Evolutionary conservation across 257 asterid species (phyloP).

Genomic region (Nicotiana sylvestris): DNA sequence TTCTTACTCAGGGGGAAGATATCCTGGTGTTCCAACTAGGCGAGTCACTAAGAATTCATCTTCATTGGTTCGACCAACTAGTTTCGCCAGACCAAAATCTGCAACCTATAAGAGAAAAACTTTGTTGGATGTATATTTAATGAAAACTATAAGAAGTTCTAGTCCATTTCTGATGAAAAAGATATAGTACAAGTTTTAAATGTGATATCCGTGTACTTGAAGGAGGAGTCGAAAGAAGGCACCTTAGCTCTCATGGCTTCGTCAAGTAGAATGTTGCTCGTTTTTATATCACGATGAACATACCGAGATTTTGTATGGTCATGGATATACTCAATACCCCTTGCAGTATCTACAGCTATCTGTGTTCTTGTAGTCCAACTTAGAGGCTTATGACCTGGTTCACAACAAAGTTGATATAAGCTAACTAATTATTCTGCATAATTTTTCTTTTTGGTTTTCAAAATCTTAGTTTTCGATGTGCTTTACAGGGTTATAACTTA

Average conservation of each 20-base stretch:
- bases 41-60: conserved; percentile 67
- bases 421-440: not conserved
- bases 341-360: conserved; percentile 69
- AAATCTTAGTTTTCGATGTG: not conserved
- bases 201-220: not conserved
- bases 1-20: conserved; percentile 89
- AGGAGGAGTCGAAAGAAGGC: not conserved
- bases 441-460: not conserved
- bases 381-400: conserved; percentile 70
- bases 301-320: conserved; percentile 74
- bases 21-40: conserved; percentile 88
- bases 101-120: conserved; percentile 47
- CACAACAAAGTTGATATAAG: conserved; percentile 1
- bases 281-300: conserved; percentile 84
- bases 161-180: not conserved
- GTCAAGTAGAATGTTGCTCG: conserved; percentile 73
- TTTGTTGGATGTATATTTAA: not conserved
- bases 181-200: not conserved
- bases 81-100: conserved; percentile 86
- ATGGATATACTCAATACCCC: conserved; percentile 83
- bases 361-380: conserved; percentile 83
- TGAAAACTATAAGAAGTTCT: not conserved
- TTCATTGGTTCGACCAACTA: conserved; percentile 61
- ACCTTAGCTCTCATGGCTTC: conserved; percentile 85
- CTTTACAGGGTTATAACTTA: not conserved